phyloP scores from a whole-genome alignment of 768 basidiomycete species.

The Cystobasidium onofrii region DNA sequence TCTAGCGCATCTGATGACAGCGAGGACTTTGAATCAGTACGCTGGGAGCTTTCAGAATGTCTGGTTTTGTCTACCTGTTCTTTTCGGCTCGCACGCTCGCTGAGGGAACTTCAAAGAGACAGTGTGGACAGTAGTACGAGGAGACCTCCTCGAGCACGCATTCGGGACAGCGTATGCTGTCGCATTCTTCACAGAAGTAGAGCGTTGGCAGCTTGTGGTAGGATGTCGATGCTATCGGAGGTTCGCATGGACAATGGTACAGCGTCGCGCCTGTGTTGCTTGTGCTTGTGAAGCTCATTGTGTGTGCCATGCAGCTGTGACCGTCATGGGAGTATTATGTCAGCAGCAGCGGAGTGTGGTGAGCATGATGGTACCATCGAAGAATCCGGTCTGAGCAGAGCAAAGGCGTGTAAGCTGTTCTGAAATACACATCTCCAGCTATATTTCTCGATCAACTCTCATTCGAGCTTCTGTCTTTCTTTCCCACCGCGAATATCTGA shows the following conservation, averaged over 20 bases:
- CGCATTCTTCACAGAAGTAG: constrained; percentile 98
- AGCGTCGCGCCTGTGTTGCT: background rate
- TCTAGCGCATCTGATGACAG: constrained; percentile 69
- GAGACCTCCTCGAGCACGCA: constrained; percentile 90
- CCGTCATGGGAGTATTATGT: too few species aligned
- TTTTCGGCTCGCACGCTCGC: constrained; percentile 97
- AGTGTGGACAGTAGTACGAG: constrained; percentile 96
- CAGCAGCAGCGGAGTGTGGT: background rate
- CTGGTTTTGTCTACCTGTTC: too few species aligned
- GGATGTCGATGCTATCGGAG: background rate
- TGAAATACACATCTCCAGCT: too few species aligned
- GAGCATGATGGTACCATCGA: background rate
- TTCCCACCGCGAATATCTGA: background rate
- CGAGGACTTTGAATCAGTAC: too few species aligned
- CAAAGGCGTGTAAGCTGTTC: background rate
- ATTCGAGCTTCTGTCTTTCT: background rate
- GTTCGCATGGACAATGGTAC: background rate
- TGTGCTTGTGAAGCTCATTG: background rate
- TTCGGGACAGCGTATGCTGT: constrained; percentile 82
- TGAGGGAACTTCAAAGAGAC: constrained; percentile 94
- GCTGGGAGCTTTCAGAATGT: too few species aligned
- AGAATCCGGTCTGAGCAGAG: background rate
- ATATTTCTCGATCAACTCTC: too few species aligned
- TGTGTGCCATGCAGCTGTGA: background rate
- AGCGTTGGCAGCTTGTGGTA: constrained; percentile 46